A percentile compares a stretch with the other conserved stretches of the same genome.
These are phyloP conservation scores for Exophiala oligosperma DNA, from an alignment of 2,329 filamentous ascomycete species.

Conservation along the genomic window DNA sequence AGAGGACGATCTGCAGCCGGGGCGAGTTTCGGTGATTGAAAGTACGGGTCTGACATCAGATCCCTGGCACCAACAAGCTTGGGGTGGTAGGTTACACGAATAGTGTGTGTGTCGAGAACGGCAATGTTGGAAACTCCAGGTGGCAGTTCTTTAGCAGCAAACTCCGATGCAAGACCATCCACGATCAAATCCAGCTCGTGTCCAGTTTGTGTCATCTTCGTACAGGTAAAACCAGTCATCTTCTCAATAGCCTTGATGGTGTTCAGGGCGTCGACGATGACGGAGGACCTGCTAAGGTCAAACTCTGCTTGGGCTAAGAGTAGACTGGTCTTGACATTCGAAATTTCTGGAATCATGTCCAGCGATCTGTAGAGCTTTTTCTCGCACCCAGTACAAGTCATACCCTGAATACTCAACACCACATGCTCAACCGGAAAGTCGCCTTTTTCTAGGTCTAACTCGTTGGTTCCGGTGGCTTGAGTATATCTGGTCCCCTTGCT, in stretches of 20 bases:
- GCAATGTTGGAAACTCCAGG: too few species aligned
- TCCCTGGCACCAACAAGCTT: too few species aligned
- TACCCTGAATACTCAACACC: conserved; percentile 63
- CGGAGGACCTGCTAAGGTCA: conserved; percentile 49
- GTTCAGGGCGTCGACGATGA: conserved; percentile 41
- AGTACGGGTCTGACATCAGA: too few species aligned
- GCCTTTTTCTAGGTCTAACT: too few species aligned
- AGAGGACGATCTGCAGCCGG: too few species aligned
- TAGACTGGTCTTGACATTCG: conserved; percentile 62
- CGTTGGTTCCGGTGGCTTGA: too few species aligned
- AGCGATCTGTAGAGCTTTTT: conserved; percentile 61
- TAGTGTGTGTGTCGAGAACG: too few species aligned
- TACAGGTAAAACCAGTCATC: conserved; percentile 64
- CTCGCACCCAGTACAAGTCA: conserved; percentile 74
- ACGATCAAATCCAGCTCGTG: conserved; percentile 55
- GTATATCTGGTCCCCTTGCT: too few species aligned
- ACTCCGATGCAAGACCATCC: conserved; percentile 33
- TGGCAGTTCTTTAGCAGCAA: conserved; percentile 41
- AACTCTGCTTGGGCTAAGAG: conserved; percentile 68
- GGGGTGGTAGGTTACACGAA: too few species aligned
- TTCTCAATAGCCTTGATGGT: conserved; percentile 46
- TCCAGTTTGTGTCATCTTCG: conserved; percentile 47
- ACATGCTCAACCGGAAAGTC: conserved; percentile 62
- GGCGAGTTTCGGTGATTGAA: too few species aligned
- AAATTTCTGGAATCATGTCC: conserved; percentile 48